These are phyloP conservation scores for Paspalum notatum DNA, from an alignment of 176 grass and related monocot genomes.

Conservation along the genomic window DNA sequence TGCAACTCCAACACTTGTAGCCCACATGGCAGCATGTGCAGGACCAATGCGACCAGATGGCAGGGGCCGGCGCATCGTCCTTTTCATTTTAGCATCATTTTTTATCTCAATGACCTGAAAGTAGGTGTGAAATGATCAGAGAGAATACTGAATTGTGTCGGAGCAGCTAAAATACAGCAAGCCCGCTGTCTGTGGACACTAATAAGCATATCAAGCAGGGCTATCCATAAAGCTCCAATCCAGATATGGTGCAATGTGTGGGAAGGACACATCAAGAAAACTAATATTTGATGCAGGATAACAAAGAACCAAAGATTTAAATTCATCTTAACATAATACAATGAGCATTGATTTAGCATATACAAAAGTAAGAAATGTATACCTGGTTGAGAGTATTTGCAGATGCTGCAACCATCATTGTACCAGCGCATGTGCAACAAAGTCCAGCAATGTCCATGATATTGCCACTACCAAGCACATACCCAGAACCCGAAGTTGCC, in stretches of 20 bases:
- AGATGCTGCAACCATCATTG: conserved; percentile 99
- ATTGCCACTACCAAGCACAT: conserved; percentile 86
- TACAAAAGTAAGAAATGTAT: conserved; percentile 14
- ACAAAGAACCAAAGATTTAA: conserved; percentile 6
- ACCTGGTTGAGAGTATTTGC: conserved; percentile 97
- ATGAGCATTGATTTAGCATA: conserved; percentile 23
- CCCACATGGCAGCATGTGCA: conserved; percentile 88
- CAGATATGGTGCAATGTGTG: conserved; percentile 20
- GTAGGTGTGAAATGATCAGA: conserved; percentile 3
- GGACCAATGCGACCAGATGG: conserved; percentile 83
- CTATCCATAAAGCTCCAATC: conserved; percentile 22
- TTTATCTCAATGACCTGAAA: conserved; percentile 84
- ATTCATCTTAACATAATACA: neutral
- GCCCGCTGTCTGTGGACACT: neutral
- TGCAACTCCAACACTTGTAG: conserved; percentile 79
- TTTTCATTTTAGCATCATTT: conserved; percentile 97
- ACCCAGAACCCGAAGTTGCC: conserved; percentile 94
- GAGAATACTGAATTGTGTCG: conserved; percentile 13
- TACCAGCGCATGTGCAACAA: conserved; percentile 92
- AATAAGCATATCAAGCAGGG: conserved; percentile 18
- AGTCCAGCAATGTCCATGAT: conserved; percentile 74
- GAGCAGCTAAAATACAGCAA: neutral
- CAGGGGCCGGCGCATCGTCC: conserved; percentile 73
- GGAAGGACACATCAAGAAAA: conserved; percentile 4
- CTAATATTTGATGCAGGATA: neutral